Evolutionary conservation across 1,139 yeast species (phyloP), one percentile per base, ranked within the genome.

Genomic region (Kluyveromyces sp.): DNA sequence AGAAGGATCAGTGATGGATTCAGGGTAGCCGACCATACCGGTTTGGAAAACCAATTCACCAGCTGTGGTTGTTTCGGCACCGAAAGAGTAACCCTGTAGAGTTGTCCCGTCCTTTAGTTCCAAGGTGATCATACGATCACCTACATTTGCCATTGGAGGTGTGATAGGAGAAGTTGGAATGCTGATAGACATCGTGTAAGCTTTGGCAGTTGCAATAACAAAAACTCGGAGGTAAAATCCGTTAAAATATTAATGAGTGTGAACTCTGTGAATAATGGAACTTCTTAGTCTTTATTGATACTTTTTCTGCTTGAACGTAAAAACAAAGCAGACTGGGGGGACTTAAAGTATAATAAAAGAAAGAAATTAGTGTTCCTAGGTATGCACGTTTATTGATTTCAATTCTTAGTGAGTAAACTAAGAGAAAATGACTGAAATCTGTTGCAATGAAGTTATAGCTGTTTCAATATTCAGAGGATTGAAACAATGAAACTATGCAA

Each of bases 1-100:
- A 44, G 98, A 92, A 53, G 99, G 98, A 71, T 94, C 99, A 45
- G 98, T 90, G 66, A 94, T 79, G 51, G 97, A 83, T 70, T 94
- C 99, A 41, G 98, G 98, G 68, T 94, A 94, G 55, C 99, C 99
- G 59, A 92, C 98, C 98, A 94, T 94, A 74, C 98, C 98, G 54
- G 99, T 94, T 72, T 92, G 98, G 79, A 94, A 94, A 54, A 94
- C 99, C 64, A 92, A 79, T 73, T 94, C 99, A 76, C 99, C 99
- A 50, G 98, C 95, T 49, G 83, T 81, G 15, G 72, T 56, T 34
- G 92, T 71, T 53, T 83, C 83, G 49, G 98, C 97, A 74, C 99
- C 99, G 60, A 94, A 94, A 27, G 98, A 90, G 73, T 87, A 92
- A 70, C 99, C 99, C 71, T 89, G 95, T 58, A 90, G 77, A 51